Conservation (phyloP, 805 yeast genomes). For the Spathaspora girioi region DNA sequence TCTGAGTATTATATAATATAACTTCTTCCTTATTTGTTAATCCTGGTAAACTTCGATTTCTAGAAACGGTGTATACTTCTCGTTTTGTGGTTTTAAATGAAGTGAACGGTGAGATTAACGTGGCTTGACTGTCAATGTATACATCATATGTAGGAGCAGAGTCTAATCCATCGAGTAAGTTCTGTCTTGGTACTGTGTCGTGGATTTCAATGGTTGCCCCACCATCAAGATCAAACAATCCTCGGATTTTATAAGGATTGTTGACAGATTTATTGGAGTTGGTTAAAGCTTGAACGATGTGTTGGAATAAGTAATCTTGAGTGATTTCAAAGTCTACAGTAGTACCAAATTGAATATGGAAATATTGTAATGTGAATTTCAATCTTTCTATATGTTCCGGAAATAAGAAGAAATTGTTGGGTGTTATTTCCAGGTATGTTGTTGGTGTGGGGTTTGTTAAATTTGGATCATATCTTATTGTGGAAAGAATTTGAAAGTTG, state of each 20-base stretch:
- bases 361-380: conserved; percentile 49
- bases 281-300: conserved; percentile 24
- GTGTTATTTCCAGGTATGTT: conserved; percentile 20
- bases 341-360: conserved; percentile 22
- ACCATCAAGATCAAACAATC: conserved; percentile 27
- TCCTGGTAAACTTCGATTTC: conserved; percentile 46
- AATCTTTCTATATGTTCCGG: conserved; percentile 63
- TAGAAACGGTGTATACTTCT: conserved; percentile 56
- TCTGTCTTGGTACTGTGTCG: conserved; percentile 18
- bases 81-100: conserved; percentile 85
- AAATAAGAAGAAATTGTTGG: conserved; percentile 53
- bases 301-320: conserved; percentile 35
- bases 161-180: conserved; percentile 28
- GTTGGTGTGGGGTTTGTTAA: conserved; percentile 29
- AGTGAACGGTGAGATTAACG: conserved; percentile 67
- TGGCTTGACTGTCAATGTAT: conserved; percentile 53
- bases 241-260: conserved; percentile 30
- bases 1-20: conserved; percentile 51
- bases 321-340: conserved; percentile 37
- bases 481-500: conserved; percentile 59
- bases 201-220: conserved; percentile 29
- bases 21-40: conserved; percentile 60
- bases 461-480: conserved; percentile 73
- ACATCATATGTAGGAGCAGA: conserved; percentile 48
- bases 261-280: conserved; percentile 17